Evolutionary conservation across 164 flowering plant genomes (phyloP).

Genomic region (Aristolochia californica): DNA sequence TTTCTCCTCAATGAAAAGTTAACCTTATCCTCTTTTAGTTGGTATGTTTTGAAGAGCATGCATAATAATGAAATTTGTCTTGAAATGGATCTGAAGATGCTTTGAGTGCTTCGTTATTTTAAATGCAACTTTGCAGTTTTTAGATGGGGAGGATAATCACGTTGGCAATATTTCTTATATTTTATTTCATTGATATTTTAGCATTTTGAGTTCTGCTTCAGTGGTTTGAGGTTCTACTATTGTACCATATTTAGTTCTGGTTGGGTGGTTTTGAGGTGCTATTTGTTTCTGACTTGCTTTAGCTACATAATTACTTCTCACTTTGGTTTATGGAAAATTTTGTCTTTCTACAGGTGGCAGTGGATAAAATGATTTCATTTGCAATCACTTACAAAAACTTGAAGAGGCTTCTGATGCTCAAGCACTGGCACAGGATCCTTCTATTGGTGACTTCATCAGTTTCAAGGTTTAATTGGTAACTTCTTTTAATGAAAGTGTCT

Average conservation of each 20-base stretch:
- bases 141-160: too few species aligned
- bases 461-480: slow-evolving; percentile 50
- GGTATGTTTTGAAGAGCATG: too few species aligned
- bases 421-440: slow-evolving; percentile 68
- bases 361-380: slow-evolving; percentile 72
- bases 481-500: neutral
- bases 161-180: too few species aligned
- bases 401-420: slow-evolving; percentile 35
- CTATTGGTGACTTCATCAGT: slow-evolving; percentile 44
- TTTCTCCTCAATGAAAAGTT: too few species aligned
- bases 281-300: neutral
- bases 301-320: neutral
- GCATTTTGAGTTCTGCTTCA: too few species aligned
- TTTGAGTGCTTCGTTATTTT: too few species aligned
- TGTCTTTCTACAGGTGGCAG: slow-evolving; percentile 55
- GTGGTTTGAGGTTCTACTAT: too few species aligned
- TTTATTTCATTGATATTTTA: too few species aligned
- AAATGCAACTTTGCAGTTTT: too few species aligned
- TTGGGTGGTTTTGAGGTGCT: neutral
- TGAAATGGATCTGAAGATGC: too few species aligned
- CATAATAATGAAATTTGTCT: too few species aligned
- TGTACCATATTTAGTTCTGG: neutral
- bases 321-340: neutral
- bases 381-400: slow-evolving; percentile 61
- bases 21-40: too few species aligned